Evolutionary conservation across 805 yeast genomes (phyloP), one percentile per base, ranked within the genome.

Genomic region (Yarrowia sp.): DNA sequence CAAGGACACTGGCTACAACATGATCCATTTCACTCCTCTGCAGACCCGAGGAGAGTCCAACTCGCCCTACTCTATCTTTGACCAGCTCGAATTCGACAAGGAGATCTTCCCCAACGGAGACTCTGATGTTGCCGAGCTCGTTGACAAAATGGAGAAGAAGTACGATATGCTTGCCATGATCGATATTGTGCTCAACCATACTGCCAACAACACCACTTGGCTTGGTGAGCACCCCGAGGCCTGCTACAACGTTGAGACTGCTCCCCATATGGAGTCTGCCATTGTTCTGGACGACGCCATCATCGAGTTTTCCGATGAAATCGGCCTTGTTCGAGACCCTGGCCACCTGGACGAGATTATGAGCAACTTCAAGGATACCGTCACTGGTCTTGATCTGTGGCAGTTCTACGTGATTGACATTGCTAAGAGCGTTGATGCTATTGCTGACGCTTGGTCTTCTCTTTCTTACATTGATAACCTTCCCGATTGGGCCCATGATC

Each of bases 11-110:
- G 93, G 95, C 22, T 94, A 94, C 81, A 95, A 95, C 78, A 91
- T 94, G 97, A 82, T 95, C 53, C 99, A 94, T 80, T 94, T 94
- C 77, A 93, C 98, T 7, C 99, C 99, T 0, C 82, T 94, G 73
- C 97, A 94, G 78, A 80, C 87, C 71, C 83, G 98, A 69, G 99
- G 99, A 42, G 89, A 84, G 71, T 90, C 97, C 0, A 85, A 93
- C 77, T 93, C 98, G 8, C 99, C 99, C 0, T 94, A 93, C 76
- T 91, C 97, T 3, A 91, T 94, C 67, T 88, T 80, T 73, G 97
- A 94, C 77, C 98, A 95, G 78, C 83, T 92, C 70, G 77, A 75
- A 35, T 93, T 89, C 78, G 98, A 94, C 75, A 86, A 89, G 0
- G 76, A 73, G 0, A 77, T 87, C 32, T 94, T 95, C 76, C 80